Percentiles rank a stretch among this genome's conserved stretches.
Evolutionary conservation across 129 eudicot species (phyloP).

Genomic region (Lactuca sativa): DNA sequence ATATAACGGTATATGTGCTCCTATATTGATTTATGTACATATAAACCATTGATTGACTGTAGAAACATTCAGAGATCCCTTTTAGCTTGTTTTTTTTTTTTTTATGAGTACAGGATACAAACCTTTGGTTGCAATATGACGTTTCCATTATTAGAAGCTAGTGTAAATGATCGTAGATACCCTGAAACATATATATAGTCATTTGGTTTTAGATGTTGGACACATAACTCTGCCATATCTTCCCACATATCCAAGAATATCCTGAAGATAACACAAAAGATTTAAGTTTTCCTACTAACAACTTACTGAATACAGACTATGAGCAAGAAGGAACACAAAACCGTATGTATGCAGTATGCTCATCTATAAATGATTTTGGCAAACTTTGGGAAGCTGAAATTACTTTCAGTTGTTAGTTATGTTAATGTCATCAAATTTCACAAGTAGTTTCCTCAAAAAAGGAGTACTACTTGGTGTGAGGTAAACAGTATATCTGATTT

Average conservation of each 20-base stretch:
- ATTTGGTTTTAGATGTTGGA: constrained; percentile 54
- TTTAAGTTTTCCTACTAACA: constrained; percentile 14
- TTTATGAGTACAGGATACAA: constrained; percentile 2
- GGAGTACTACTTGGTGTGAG: no score
- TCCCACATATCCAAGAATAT: constrained; percentile 59
- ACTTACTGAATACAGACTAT: neutral
- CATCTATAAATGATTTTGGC: neutral
- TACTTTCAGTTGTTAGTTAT: no score
- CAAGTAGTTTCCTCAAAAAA: neutral
- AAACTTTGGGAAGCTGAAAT: neutral
- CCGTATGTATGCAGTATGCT: neutral
- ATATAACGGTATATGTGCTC: neutral
- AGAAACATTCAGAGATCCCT: no score
- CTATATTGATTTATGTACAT: neutral
- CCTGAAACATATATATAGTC: constrained; percentile 76
- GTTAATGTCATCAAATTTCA: neutral
- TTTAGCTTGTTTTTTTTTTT: no score
- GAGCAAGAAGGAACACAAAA: neutral
- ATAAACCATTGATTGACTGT: no score
- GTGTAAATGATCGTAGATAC: constrained; percentile 32
- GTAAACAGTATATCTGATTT: no score
- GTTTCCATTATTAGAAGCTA: constrained; percentile 34
- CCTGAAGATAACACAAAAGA: constrained; percentile 41
- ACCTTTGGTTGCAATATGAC: constrained; percentile 38
- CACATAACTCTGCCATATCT: constrained; percentile 57